These are phyloP conservation scores for Thielaviopsis punctulata DNA, from an alignment of 2,329 filamentous ascomycete genomes.

Conservation along the genomic window DNA sequence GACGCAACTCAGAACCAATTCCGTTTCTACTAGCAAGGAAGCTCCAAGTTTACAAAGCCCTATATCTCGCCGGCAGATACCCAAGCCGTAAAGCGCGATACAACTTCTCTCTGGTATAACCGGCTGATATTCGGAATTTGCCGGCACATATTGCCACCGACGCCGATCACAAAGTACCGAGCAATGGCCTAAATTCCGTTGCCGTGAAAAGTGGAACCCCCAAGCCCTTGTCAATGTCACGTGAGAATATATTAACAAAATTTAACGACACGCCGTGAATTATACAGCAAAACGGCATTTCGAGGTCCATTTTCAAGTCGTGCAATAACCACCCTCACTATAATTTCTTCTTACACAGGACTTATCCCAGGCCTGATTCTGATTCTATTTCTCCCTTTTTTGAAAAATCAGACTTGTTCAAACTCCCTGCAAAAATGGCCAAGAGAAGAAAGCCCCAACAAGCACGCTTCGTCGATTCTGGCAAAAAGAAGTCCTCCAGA, in stretches of 20 bases:
- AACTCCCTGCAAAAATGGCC: constrained; percentile 17
- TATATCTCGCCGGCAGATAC: too few species aligned
- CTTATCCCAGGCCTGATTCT: too few species aligned
- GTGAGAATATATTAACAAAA: not conserved
- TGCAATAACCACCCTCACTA: not conserved
- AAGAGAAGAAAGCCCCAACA: constrained; percentile 26
- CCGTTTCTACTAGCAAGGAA: too few species aligned
- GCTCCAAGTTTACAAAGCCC: too few species aligned
- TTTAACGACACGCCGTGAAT: not conserved
- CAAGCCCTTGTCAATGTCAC: not conserved
- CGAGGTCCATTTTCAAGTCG: not conserved
- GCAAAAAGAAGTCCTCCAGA: constrained; percentile 6
- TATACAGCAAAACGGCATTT: not conserved
- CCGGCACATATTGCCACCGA: not conserved
- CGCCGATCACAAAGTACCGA: not conserved
- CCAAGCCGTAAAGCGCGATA: too few species aligned
- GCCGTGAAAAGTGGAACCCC: not conserved
- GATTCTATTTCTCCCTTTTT: too few species aligned
- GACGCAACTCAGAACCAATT: too few species aligned
- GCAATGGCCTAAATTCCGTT: not conserved
- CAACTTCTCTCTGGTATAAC: not conserved
- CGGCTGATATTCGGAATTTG: not conserved
- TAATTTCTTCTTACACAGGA: not conserved
- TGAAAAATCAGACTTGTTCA: not conserved
- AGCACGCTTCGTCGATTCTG: constrained; percentile 8